phyloP scores from a whole-genome alignment of 2,329 filamentous ascomycete species.

The Phaeosphaeriaceae sp. region DNA sequence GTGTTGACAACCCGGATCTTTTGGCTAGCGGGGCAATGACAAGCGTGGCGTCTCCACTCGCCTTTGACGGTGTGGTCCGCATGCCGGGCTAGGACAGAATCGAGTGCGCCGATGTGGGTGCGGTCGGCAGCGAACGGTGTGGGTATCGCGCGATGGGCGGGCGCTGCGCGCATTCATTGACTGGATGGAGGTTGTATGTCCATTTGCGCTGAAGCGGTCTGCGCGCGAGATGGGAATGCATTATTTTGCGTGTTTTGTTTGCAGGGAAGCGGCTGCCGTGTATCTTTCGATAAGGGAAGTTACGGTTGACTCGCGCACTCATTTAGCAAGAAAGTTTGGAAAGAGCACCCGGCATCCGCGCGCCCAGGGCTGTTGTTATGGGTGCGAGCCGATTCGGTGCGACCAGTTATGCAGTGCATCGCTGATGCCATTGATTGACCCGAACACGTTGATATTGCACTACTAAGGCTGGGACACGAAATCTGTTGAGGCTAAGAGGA shows the following conservation, averaged over 20 bases:
- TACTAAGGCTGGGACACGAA: neutral
- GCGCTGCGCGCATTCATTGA: neutral
- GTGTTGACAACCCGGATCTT: neutral
- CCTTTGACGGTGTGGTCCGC: slow-evolving; percentile 12
- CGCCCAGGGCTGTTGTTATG: neutral
- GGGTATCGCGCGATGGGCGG: neutral
- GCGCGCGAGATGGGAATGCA: neutral
- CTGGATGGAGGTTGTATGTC: neutral
- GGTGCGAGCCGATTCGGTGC: neutral
- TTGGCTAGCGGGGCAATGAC: slow-evolving; percentile 16
- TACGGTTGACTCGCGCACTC: neutral
- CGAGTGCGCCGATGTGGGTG: neutral
- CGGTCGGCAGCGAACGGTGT: neutral
- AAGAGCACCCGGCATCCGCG: neutral
- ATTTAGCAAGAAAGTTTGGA: neutral
- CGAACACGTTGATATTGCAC: neutral
- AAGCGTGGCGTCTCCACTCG: slow-evolving; percentile 15
- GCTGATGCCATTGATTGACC: neutral
- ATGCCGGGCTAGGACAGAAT: slow-evolving; percentile 17
- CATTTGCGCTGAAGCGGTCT: neutral
- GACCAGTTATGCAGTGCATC: neutral
- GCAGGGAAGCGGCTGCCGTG: neutral
- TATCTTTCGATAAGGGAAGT: neutral
- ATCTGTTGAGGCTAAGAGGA: neutral
- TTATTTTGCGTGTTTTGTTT: neutral